phyloP scores from a whole-genome alignment of 345 rosid genomes.

The Rhizophora apiculata region DNA sequence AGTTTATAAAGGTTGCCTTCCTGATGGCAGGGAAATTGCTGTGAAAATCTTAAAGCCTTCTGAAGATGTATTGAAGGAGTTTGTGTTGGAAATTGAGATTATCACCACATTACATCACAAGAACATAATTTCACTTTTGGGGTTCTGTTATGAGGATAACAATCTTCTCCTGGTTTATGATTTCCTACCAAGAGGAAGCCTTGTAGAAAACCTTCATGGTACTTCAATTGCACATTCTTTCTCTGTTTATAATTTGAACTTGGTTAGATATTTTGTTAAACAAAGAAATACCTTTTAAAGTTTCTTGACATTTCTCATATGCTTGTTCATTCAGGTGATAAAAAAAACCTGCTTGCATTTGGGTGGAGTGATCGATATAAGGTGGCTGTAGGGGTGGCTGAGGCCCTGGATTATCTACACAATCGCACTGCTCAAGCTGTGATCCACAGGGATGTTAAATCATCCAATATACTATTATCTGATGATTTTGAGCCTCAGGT shows the following conservation, averaged over 20 bases:
- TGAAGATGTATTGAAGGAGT: constrained; percentile 62
- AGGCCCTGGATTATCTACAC: constrained; percentile 87
- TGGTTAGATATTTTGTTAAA: neutral
- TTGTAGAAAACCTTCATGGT: constrained; percentile 93
- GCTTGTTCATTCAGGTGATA: constrained; percentile 46
- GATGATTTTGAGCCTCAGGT: constrained; percentile 99
- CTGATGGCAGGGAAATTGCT: constrained; percentile 85
- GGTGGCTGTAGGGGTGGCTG: constrained; percentile 89
- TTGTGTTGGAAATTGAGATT: constrained; percentile 75
- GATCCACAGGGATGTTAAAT: constrained; percentile 92
- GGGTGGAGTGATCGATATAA: constrained; percentile 77
- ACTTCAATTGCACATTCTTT: neutral
- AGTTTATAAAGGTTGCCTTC: constrained; percentile 78
- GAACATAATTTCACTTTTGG: constrained; percentile 79
- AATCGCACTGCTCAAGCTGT: constrained; percentile 41
- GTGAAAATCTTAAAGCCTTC: constrained; percentile 82
- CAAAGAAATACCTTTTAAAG: neutral
- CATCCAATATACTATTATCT: constrained; percentile 83
- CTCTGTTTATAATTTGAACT: neutral
- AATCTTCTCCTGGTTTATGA: constrained; percentile 77
- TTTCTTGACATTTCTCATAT: neutral
- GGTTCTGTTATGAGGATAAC: constrained; percentile 73
- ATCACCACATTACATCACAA: constrained; percentile 73
- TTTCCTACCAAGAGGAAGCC: constrained; percentile 84
- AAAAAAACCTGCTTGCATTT: constrained; percentile 53